These are phyloP conservation scores for Pezicula radicicola DNA, from an alignment of 2,329 filamentous ascomycete genomes.

Conservation along the genomic window DNA sequence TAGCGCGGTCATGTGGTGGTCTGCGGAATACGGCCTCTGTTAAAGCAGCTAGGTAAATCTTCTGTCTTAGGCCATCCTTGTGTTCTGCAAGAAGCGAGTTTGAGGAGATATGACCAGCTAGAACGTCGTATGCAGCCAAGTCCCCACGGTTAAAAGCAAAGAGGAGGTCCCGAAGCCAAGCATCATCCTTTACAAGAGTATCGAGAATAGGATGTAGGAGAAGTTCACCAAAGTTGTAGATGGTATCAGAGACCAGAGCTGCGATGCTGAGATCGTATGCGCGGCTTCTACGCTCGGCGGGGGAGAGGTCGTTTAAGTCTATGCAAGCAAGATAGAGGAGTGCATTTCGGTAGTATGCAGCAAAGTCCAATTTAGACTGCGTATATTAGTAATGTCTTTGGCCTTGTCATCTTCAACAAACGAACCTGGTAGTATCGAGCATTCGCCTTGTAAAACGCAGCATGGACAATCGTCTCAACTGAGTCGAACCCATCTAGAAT, in stretches of 20 bases:
- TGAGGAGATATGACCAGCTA: conserved; percentile 76
- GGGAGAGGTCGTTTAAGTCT: conserved; percentile 71
- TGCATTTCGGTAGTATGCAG: conserved; percentile 94
- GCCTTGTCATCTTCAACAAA: neutral
- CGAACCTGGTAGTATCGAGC: conserved; percentile 86
- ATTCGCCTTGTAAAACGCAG: conserved; percentile 92
- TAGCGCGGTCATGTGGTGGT: conserved; percentile 90
- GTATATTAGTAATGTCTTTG: conserved; percentile 13
- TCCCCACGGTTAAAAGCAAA: conserved; percentile 98
- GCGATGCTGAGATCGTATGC: conserved; percentile 93
- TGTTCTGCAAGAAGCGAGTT: conserved; percentile 79
- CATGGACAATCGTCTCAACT: conserved; percentile 93
- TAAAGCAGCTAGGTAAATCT: conserved; percentile 94
- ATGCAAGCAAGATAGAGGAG: conserved; percentile 97
- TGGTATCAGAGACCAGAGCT: conserved; percentile 87
- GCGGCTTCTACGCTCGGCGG: conserved; percentile 73
- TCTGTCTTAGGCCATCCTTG: conserved; percentile 84
- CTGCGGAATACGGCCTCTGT: conserved; percentile 96
- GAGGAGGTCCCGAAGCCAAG: conserved; percentile 92
- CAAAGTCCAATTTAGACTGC: conserved; percentile 82
- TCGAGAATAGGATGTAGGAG: conserved; percentile 94
- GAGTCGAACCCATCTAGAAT: conserved; percentile 91
- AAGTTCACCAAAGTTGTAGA: conserved; percentile 99
- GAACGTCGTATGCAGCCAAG: conserved; percentile 78
- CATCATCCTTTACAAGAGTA: conserved; percentile 71